Evolutionary conservation across 352 stramenopile species (phyloP).

Genomic region (Blastocystis sp.): DNA sequence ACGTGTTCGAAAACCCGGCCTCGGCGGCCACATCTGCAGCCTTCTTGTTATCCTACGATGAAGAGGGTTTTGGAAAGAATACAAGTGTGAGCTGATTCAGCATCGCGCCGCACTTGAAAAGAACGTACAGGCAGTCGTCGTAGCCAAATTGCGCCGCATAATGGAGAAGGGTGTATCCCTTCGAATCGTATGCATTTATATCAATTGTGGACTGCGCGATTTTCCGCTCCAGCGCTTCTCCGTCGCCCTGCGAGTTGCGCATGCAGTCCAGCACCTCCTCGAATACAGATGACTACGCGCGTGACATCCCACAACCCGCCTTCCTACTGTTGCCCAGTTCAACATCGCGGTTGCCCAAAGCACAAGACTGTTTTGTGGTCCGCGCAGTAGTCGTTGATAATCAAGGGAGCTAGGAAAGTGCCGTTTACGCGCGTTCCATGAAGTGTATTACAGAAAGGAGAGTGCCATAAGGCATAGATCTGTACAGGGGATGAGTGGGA

Average conservation of each 20-base stretch:
- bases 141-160: conserved; percentile 32
- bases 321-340: conserved; percentile 46
- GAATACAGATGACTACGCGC: conserved; percentile 39
- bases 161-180: conserved; percentile 56
- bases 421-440: background rate
- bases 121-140: conserved; percentile 53
- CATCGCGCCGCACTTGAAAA: conserved; percentile 57
- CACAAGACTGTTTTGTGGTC: background rate
- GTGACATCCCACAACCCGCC: background rate
- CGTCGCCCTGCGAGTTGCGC: conserved; percentile 15
- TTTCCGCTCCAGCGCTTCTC: background rate
- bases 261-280: conserved; percentile 43
- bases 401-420: background rate
- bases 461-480: no score
- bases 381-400: conserved; percentile 54
- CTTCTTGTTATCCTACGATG: conserved; percentile 42
- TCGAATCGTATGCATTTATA: conserved; percentile 62
- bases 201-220: conserved; percentile 21
- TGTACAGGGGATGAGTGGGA: no score
- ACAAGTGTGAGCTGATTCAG: conserved; percentile 43
- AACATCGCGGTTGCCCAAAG: background rate
- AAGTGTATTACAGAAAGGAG: no score
- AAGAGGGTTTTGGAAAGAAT: background rate
- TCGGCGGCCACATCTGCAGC: conserved; percentile 10
- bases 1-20: conserved; percentile 55